Evolutionary conservation across 1,284 basidiomycete species (phyloP), one percentile per base, ranked within the genome.

Genomic region (Pisolithus thermaeus): DNA sequence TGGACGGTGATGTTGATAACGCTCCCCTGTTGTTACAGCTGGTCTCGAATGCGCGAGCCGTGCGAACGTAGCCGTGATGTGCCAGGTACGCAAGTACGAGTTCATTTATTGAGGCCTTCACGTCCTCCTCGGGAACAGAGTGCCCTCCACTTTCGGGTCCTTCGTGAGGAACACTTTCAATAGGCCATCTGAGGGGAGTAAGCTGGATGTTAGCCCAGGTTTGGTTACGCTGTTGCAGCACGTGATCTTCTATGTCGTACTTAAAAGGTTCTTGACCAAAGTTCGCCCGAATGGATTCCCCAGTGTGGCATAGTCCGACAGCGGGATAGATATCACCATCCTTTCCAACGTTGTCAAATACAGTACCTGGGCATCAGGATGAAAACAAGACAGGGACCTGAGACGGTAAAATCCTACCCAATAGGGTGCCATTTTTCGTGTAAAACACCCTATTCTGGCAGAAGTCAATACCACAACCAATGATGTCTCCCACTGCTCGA

Each of bases 401-500:
- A 16, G 50, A 48, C 43, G 47, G 38, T 46, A 22, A 30, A 11
- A 18, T 36, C 73, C 50, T 68, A 87, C 92, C 89, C 46, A 95
- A 73, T 55, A 89, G 76, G 36, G 73, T 69, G 14, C 91, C 91
- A 58, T 96, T 96, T 72, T 89, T 93, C 22, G 94, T 97, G 66
- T 87, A 96, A 70, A 97, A 97, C 0, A 84, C 85, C 52, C 77
- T 77, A 51, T 85, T 76, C 12, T 78, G 81, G 22, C 82, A 85
- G 62, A 91, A 94, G 69, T 97, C 92, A 53, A 97, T 79, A 0
- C 94, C 93, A 61, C 90, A 93, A 9, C 93, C 93, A 55, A 97
- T 79, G 18, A 85, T 72, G 65, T 97, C 93, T 8, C 87, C 88
- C 48, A 82, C 90, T 92, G 58, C 14, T 55, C 54, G 46, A 52